Conservation (phyloP, 75 land plant species). For the Picea sitchensis region DNA sequence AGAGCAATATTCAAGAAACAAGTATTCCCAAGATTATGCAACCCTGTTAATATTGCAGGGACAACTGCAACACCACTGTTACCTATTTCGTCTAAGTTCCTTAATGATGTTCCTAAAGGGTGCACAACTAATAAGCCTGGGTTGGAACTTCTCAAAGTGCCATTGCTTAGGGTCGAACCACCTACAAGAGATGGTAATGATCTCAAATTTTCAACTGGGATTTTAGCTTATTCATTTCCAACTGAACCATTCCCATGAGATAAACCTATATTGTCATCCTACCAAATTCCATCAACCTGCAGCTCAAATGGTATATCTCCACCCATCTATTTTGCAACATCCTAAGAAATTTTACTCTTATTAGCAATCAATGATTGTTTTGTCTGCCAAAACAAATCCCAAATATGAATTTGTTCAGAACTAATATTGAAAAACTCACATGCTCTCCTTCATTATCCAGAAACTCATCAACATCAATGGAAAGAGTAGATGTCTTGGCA, state of each 20-base stretch:
- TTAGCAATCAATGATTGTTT: no score
- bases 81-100: constrained; percentile 10
- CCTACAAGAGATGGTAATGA: constrained; percentile 22
- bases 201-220: constrained; percentile 12
- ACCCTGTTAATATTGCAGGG: constrained; percentile 61
- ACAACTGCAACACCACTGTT: constrained; percentile 15
- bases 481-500: no score
- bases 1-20: constrained; percentile 93
- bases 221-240: constrained; percentile 38
- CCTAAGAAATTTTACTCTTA: no score
- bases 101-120: constrained; percentile 8
- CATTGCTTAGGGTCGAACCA: constrained; percentile 36
- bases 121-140: constrained; percentile 16
- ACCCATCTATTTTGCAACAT: no score
- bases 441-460: no score
- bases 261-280: no score
- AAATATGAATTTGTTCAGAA: no score
- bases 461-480: no score
- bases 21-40: constrained; percentile 90
- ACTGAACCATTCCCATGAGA: background rate
- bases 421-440: no score
- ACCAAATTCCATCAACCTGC: no score
- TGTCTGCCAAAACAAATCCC: no score
- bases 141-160: constrained; percentile 19
- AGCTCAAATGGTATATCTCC: no score